phyloP scores from a whole-genome alignment of 75 land plant genomes.

The Larix kaempferi region DNA sequence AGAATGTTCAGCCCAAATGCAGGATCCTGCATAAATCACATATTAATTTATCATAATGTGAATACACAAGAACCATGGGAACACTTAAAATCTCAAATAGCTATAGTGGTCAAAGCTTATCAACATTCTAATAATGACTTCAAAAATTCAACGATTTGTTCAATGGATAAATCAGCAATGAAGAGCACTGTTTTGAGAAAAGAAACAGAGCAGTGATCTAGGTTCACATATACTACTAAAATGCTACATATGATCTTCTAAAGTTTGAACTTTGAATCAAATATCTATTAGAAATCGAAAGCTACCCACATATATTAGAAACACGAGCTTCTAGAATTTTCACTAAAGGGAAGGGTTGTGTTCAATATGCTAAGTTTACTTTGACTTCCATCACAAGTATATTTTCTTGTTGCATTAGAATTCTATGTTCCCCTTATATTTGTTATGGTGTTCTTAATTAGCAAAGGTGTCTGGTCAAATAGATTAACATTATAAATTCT shows the following conservation, averaged over 20 bases:
- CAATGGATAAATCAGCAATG: not conserved
- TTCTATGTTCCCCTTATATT: not conserved
- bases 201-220: not conserved
- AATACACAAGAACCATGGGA: not conserved
- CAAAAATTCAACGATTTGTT: not conserved
- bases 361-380: too few species aligned
- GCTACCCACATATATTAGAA: not conserved
- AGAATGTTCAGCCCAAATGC: slow-evolving; percentile 73
- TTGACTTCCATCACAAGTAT: too few species aligned
- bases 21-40: slow-evolving; percentile 45
- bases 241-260: not conserved
- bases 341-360: too few species aligned
- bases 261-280: not conserved
- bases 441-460: too few species aligned
- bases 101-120: not conserved
- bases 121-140: not conserved
- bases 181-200: not conserved
- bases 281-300: not conserved
- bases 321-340: not conserved
- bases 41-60: not conserved
- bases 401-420: not conserved
- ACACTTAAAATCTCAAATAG: not conserved
- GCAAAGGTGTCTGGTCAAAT: too few species aligned
- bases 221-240: not conserved
- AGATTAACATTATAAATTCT: too few species aligned